Conservation (phyloP, 306 rosid species). For the Prosopis cineraria region DNA sequence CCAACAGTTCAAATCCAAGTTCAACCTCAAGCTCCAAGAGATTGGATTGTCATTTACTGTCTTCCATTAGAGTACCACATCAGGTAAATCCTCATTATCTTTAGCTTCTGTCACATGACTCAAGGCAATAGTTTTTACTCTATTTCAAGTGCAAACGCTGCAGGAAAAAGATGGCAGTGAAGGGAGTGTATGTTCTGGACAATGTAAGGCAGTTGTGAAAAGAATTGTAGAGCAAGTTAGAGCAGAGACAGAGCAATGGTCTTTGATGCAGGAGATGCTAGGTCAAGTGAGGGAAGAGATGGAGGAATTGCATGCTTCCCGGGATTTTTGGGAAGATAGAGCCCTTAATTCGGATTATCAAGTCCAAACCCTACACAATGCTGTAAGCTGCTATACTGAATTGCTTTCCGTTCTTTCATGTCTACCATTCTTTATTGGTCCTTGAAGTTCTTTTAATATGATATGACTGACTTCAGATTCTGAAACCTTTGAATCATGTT, state of each 20-base stretch:
- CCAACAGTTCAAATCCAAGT: slow-evolving; percentile 55
- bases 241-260: slow-evolving; percentile 95
- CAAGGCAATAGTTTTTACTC: background rate
- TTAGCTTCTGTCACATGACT: background rate
- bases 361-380: slow-evolving; percentile 53
- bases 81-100: slow-evolving; percentile 44
- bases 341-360: slow-evolving; percentile 62
- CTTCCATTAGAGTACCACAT: slow-evolving; percentile 35
- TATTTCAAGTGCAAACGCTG: background rate
- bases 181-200: slow-evolving; percentile 74
- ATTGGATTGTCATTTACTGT: slow-evolving; percentile 54
- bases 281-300: slow-evolving; percentile 87
- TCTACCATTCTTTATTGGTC: background rate
- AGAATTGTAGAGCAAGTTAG: slow-evolving; percentile 86
- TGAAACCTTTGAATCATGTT: background rate
- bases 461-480: background rate
- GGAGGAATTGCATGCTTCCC: slow-evolving; percentile 87
- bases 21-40: slow-evolving; percentile 67
- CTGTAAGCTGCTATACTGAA: slow-evolving; percentile 50
- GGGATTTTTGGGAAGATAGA: slow-evolving; percentile 84
- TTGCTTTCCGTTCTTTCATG: background rate
- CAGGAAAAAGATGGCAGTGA: slow-evolving; percentile 55
- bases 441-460: background rate
- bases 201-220: slow-evolving; percentile 72
- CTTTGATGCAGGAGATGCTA: slow-evolving; percentile 96